Conservation (phyloP, 805 yeast genomes). For the Nakazawaea sp. region DNA sequence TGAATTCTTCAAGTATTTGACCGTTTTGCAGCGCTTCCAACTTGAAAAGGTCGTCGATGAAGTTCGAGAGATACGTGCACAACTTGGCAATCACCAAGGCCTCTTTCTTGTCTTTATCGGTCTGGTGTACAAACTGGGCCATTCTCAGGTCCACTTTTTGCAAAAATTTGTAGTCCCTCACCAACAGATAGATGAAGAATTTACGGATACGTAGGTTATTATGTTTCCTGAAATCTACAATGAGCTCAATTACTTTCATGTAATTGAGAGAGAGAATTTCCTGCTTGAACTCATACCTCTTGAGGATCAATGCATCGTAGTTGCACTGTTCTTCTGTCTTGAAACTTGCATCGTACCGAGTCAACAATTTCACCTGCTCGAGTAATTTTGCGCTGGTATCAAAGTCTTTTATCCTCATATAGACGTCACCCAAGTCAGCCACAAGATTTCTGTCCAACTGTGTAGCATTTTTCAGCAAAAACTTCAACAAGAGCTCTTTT, state of each 20-base stretch:
- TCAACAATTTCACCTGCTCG: neutral
- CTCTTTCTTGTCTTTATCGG: neutral
- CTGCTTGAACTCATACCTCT: constrained; percentile 6
- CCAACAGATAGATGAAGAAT: constrained; percentile 5
- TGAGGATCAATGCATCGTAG: constrained; percentile 3
- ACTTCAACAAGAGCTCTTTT: neutral
- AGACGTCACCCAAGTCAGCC: constrained; percentile 1
- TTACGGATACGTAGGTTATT: neutral
- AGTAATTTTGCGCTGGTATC: constrained; percentile 2
- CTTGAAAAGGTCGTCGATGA: neutral
- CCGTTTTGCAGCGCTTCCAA: neutral
- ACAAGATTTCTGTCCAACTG: neutral
- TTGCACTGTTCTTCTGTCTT: constrained; percentile 5
- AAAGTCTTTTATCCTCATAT: constrained; percentile 1
- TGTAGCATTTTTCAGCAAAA: neutral
- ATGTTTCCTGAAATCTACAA: neutral
- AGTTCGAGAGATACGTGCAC: constrained; percentile 2
- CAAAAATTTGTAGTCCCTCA: constrained; percentile 4
- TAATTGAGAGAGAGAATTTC: constrained; percentile 6
- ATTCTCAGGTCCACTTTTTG: constrained; percentile 1
- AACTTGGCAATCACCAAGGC: constrained; percentile 8
- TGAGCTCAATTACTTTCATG: constrained; percentile 1
- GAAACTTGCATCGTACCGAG: neutral
- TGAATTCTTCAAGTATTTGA: neutral
- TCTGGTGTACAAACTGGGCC: neutral